Conservation (phyloP, 2,329 filamentous ascomycete genomes). For the Orbilia brochopaga region DNA sequence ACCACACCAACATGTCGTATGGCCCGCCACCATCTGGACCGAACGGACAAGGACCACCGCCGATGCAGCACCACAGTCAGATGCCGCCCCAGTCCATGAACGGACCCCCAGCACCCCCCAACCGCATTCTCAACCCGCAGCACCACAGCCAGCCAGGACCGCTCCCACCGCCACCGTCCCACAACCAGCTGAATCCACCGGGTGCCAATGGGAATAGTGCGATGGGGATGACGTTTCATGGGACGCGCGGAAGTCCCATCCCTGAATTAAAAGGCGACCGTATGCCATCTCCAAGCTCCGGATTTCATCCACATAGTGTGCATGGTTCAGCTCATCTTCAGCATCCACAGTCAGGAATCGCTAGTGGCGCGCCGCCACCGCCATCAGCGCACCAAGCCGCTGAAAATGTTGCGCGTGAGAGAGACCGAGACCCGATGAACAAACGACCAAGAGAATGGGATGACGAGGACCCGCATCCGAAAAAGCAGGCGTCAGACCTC, state of each 20-base stretch:
- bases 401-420: constrained; percentile 70
- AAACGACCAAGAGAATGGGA: constrained; percentile 96
- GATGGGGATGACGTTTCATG: constrained; percentile 60
- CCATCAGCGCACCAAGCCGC: constrained; percentile 71
- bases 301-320: constrained; percentile 69
- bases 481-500: constrained; percentile 90
- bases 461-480: constrained; percentile 70
- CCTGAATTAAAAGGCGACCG: constrained; percentile 83
- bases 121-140: constrained; percentile 57
- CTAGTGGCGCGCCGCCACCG: constrained; percentile 71
- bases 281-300: constrained; percentile 87
- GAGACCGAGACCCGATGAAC: constrained; percentile 66
- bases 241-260: constrained; percentile 68
- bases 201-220: constrained; percentile 68
- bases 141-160: constrained; percentile 59
- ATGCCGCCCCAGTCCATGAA: constrained; percentile 59
- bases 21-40: constrained; percentile 65
- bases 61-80: constrained; percentile 60
- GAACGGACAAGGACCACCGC: constrained; percentile 50
- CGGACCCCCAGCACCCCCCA: constrained; percentile 61
- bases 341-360: constrained; percentile 73
- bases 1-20: constrained; percentile 56
- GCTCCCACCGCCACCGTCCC: constrained; percentile 53
- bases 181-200: constrained; percentile 62
- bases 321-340: constrained; percentile 67